Conservation (phyloP, 2,329 filamentous ascomycete genomes). For the Stromatinia cepivora region DNA sequence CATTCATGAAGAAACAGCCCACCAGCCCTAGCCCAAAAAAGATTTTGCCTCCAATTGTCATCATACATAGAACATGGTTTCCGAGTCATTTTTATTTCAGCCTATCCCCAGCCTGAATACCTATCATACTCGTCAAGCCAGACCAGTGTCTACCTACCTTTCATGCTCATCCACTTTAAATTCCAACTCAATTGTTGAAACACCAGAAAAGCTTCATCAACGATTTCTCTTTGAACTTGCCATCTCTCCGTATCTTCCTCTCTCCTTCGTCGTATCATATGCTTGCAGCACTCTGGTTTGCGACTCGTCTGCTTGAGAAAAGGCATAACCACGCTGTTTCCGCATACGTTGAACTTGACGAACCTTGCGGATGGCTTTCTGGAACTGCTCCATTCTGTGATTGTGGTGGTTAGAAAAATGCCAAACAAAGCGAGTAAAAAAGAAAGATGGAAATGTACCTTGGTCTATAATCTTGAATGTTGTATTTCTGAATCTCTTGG, state of each 20-base stretch:
- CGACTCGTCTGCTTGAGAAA: constrained; percentile 94
- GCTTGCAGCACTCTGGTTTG: constrained; percentile 94
- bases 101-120: not conserved
- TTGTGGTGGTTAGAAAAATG: not conserved
- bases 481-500: constrained; percentile 99
- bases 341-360: constrained; percentile 98
- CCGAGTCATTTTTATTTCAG: constrained; percentile 5
- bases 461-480: constrained; percentile 97
- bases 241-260: constrained; percentile 97
- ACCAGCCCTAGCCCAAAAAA: constrained; percentile 15
- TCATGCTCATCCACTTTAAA: not conserved
- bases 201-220: not conserved
- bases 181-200: not conserved
- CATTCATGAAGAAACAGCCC: constrained; percentile 8
- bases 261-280: constrained; percentile 91
- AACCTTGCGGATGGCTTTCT: constrained; percentile 98
- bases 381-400: constrained; percentile 94
- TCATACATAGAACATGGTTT: constrained; percentile 19
- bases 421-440: constrained; percentile 29
- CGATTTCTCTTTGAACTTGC: constrained; percentile 34
- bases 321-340: constrained; percentile 97
- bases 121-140: constrained; percentile 5
- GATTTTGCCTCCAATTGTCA: constrained; percentile 16
- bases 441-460: constrained; percentile 57
- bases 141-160: constrained; percentile 7